Percentiles rank a stretch among this genome's conserved stretches.
phyloP scores from a whole-genome alignment of 164 flowering plant species.

The Umbilicus rupestris region DNA sequence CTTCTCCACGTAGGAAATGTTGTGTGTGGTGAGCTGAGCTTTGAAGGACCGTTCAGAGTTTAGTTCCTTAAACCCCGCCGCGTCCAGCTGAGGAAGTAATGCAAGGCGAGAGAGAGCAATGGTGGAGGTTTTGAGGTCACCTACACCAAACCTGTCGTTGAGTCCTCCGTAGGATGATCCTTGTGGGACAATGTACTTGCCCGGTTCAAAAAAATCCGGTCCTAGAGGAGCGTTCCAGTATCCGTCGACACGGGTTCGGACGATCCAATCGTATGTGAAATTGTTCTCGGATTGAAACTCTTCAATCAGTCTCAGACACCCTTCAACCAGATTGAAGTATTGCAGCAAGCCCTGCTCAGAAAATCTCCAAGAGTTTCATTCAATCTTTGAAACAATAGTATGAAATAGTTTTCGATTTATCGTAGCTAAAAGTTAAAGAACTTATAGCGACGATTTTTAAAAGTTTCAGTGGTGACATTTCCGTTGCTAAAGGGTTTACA shows the following conservation, averaged over 20 bases:
- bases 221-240: constrained; percentile 69
- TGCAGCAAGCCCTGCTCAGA: constrained; percentile 63
- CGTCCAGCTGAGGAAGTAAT: constrained; percentile 60
- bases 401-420: neutral
- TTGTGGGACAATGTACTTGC: constrained; percentile 59
- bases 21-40: constrained; percentile 57
- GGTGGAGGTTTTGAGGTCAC: constrained; percentile 50
- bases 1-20: constrained; percentile 25
- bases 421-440: too few relatives aligned
- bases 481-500: neutral
- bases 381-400: neutral
- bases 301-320: constrained; percentile 62
- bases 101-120: constrained; percentile 89
- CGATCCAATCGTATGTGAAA: constrained; percentile 84
- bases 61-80: constrained; percentile 42
- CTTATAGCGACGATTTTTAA: too few relatives aligned
- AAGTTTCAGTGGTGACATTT: too few relatives aligned
- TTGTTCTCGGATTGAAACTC: constrained; percentile 36
- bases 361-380: neutral
- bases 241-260: constrained; percentile 88
- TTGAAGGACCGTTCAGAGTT: constrained; percentile 85
- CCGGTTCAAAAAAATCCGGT: constrained; percentile 43
- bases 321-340: constrained; percentile 82
- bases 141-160: constrained; percentile 86
- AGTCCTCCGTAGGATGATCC: constrained; percentile 80